These are phyloP conservation scores for Cucurbita maxima DNA, from an alignment of 306 rosid species.

Conservation along the genomic window DNA sequence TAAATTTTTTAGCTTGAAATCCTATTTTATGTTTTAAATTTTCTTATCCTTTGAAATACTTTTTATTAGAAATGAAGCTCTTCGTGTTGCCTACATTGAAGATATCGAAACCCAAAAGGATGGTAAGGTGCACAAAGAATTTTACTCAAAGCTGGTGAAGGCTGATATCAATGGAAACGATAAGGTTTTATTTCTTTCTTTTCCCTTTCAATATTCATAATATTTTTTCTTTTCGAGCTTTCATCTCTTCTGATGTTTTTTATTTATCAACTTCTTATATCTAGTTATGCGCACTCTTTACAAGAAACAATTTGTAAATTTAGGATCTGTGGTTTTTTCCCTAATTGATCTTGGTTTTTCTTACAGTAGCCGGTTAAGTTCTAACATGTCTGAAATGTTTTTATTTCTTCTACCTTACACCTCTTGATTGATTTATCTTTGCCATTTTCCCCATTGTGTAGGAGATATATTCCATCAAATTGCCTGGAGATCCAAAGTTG, in stretches of 20 bases:
- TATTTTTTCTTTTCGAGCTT: not conserved
- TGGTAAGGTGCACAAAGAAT: slow-evolving; percentile 55
- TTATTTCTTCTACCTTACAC: not conserved
- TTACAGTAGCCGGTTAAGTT: not conserved
- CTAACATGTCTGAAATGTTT: not conserved
- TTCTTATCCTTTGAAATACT: slow-evolving; percentile 3
- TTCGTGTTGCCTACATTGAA: slow-evolving; percentile 88
- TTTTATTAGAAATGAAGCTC: slow-evolving; percentile 72
- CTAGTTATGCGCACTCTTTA: not conserved
- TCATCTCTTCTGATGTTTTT: not conserved
- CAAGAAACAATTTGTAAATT: not conserved
- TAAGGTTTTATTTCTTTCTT: slow-evolving; percentile 39
- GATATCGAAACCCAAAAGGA: slow-evolving; percentile 61
- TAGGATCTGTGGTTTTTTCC: not conserved
- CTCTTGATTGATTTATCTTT: not conserved
- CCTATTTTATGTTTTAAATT: not conserved
- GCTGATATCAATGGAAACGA: slow-evolving; percentile 88
- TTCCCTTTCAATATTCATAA: not conserved
- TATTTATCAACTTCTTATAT: not conserved
- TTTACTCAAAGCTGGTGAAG: slow-evolving; percentile 80
- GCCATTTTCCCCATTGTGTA: slow-evolving; percentile 15
- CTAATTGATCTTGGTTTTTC: not conserved
- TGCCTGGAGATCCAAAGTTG: slow-evolving; percentile 82
- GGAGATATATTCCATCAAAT: slow-evolving; percentile 83
- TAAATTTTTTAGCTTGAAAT: not conserved